Evolutionary conservation across 306 rosid species (phyloP).

Genomic region (Parietaria judaica): DNA sequence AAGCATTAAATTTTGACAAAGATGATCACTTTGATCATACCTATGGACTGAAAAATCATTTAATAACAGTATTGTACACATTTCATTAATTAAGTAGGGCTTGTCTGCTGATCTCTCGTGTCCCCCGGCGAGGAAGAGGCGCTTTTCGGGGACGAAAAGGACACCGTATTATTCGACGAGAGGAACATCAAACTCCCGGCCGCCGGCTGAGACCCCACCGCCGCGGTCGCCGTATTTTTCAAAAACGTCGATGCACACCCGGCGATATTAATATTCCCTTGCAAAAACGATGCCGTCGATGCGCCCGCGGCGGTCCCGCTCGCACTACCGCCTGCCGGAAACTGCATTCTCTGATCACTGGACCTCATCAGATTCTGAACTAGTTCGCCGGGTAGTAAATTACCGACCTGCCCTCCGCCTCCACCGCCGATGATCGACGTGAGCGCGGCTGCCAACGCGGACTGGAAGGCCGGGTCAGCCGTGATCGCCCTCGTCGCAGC

Average conservation of each 20-base stretch:
- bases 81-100: too few species aligned
- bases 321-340: slow-evolving; percentile 16
- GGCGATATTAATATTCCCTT: slow-evolving; percentile 9
- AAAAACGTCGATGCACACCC: slow-evolving; percentile 52
- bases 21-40: too few species aligned
- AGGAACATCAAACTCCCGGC: slow-evolving; percentile 29
- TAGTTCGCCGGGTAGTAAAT: background rate
- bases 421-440: slow-evolving; percentile 51
- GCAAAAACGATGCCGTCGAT: slow-evolving; percentile 8
- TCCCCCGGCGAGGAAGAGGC: slow-evolving; percentile 37
- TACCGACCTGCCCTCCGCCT: slow-evolving; percentile 33
- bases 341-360: background rate
- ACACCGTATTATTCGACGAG: slow-evolving; percentile 37
- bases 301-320: slow-evolving; percentile 5
- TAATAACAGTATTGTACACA: too few species aligned
- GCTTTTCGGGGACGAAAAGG: slow-evolving; percentile 49
- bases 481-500: slow-evolving; percentile 92
- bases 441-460: slow-evolving; percentile 72
- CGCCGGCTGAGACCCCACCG: slow-evolving; percentile 20
- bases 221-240: slow-evolving; percentile 22
- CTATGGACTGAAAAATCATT: too few species aligned
- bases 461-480: slow-evolving; percentile 73
- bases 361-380: slow-evolving; percentile 26
- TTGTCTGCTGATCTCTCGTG: too few species aligned
- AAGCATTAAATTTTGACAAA: too few species aligned